Percentiles rank a stretch among this genome's conserved stretches.
phyloP scores from a whole-genome alignment of 805 yeast species.

The Ogataea trehalophila region DNA sequence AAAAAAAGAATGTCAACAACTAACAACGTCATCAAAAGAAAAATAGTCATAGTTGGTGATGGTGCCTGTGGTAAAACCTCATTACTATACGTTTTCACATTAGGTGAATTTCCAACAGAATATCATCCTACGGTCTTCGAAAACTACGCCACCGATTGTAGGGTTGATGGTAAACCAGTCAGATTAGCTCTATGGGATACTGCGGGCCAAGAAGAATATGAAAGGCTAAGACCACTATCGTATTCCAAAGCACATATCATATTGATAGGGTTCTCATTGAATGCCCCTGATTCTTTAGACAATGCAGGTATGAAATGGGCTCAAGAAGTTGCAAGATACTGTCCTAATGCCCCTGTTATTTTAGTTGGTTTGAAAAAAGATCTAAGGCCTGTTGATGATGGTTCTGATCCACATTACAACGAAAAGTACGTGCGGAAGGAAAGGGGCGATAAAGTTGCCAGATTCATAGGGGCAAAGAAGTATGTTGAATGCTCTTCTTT shows the following conservation, averaged over 20 bases:
- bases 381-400: slow-evolving; percentile 43
- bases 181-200: slow-evolving; percentile 91
- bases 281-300: slow-evolving; percentile 77
- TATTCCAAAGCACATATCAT: slow-evolving; percentile 85
- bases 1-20: slow-evolving; percentile 6
- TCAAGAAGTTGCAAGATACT: slow-evolving; percentile 71
- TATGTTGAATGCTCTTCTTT: slow-evolving; percentile 87
- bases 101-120: slow-evolving; percentile 90
- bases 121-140: slow-evolving; percentile 94
- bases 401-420: slow-evolving; percentile 29
- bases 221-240: slow-evolving; percentile 80
- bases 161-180: slow-evolving; percentile 91
- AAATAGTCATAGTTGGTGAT: slow-evolving; percentile 88
- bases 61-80: slow-evolving; percentile 96
- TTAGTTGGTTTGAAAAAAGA: slow-evolving; percentile 85
- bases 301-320: slow-evolving; percentile 88
- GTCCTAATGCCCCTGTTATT: slow-evolving; percentile 74
- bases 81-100: slow-evolving; percentile 80
- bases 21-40: slow-evolving; percentile 47
- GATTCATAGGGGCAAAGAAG: slow-evolving; percentile 73
- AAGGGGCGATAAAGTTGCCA: slow-evolving; percentile 68
- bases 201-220: slow-evolving; percentile 96
- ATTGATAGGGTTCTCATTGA: slow-evolving; percentile 79
- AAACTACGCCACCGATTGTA: slow-evolving; percentile 88
- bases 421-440: slow-evolving; percentile 46